Conservation (phyloP, 2,329 filamentous ascomycete species). For the Colletotrichum viniferum region DNA sequence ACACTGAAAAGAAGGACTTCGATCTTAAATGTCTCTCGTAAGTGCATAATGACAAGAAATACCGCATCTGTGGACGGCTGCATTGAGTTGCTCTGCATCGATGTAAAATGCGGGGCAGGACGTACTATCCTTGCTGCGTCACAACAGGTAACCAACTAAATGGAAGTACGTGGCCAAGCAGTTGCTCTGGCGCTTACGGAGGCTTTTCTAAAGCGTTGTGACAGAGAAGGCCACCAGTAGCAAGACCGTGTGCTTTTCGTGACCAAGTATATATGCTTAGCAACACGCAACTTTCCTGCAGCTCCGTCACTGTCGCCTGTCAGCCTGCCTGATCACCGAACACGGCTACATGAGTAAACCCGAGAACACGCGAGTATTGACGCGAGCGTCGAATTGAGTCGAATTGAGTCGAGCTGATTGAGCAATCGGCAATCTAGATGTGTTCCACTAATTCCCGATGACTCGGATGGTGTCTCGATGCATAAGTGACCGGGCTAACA, state of each 20-base stretch:
- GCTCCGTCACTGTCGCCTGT: background rate
- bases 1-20: background rate
- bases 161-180: background rate
- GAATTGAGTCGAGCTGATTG: background rate
- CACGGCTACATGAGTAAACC: background rate
- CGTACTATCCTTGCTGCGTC: background rate
- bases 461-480: background rate
- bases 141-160: background rate
- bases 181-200: background rate
- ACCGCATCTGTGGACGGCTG: background rate
- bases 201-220: background rate
- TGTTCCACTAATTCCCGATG: background rate
- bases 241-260: background rate
- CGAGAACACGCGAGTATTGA: background rate
- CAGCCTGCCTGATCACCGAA: background rate
- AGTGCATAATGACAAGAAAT: background rate
- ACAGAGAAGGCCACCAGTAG: background rate
- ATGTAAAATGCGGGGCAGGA: background rate
- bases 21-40: background rate
- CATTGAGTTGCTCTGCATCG: background rate
- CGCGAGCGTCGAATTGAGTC: background rate
- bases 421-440: background rate
- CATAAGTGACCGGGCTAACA: background rate
- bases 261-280: background rate
- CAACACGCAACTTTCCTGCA: background rate